Percentiles rank a stretch among this genome's conserved stretches.
Conservation (phyloP, 2,329 filamentous ascomycete genomes). For the Fusarium sp. region DNA sequence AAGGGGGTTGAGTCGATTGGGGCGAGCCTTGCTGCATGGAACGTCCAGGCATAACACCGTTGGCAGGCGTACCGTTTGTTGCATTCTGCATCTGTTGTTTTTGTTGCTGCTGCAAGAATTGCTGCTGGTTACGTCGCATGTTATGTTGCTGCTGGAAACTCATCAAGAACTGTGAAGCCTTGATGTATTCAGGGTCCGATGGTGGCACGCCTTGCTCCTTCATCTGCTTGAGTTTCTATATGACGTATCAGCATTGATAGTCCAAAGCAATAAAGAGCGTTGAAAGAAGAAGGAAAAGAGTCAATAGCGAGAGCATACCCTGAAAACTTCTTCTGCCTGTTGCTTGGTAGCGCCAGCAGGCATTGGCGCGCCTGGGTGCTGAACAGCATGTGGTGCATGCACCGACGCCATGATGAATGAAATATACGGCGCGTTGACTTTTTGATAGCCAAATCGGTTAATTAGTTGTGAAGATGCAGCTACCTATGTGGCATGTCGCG, state of each 20-base stretch:
- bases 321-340: slow-evolving; percentile 78
- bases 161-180: slow-evolving; percentile 78
- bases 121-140: slow-evolving; percentile 59
- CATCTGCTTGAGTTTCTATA: slow-evolving; percentile 88
- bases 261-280: neutral
- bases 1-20: slow-evolving; percentile 45
- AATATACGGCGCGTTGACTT: slow-evolving; percentile 21
- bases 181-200: slow-evolving; percentile 87
- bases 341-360: slow-evolving; percentile 76
- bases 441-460: slow-evolving; percentile 39
- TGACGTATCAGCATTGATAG: slow-evolving; percentile 27
- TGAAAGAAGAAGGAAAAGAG: neutral
- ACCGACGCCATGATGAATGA: slow-evolving; percentile 78
- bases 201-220: slow-evolving; percentile 83
- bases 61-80: slow-evolving; percentile 60
- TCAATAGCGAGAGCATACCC: slow-evolving; percentile 57
- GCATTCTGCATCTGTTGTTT: slow-evolving; percentile 63
- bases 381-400: slow-evolving; percentile 75
- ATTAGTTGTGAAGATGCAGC: slow-evolving; percentile 35
- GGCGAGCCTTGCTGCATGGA: slow-evolving; percentile 52
- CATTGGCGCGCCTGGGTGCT: slow-evolving; percentile 70
- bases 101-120: slow-evolving; percentile 52
- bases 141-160: slow-evolving; percentile 75
- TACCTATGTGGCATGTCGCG: slow-evolving; percentile 52
- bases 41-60: slow-evolving; percentile 55